phyloP scores from a whole-genome alignment of 2,329 filamentous ascomycete species.

The Podosphaera xanthii region DNA sequence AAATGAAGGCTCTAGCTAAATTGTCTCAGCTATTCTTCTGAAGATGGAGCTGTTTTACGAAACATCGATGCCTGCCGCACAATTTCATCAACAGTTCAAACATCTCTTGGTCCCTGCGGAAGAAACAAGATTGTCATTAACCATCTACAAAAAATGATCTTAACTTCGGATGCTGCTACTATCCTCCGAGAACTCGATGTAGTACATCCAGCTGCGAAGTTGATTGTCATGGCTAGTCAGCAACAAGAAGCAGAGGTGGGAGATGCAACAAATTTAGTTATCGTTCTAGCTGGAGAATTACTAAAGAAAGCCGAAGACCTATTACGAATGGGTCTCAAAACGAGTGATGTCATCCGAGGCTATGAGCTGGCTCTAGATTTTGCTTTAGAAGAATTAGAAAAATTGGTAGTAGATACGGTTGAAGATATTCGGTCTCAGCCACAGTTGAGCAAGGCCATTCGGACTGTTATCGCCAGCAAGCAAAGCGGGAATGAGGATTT shows the following conservation, averaged over 20 bases:
- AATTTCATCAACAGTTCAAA: conserved; percentile 89
- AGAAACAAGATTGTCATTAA: conserved; percentile 99
- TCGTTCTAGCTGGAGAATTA: conserved; percentile 82
- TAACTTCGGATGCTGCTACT: conserved; percentile 92
- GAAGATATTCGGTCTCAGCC: conserved; percentile 57
- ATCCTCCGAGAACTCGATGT: conserved; percentile 96
- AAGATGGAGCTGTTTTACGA: conserved; percentile 94
- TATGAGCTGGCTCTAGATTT: conserved; percentile 89
- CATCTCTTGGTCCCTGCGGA: conserved; percentile 86
- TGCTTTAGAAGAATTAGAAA: conserved; percentile 65
- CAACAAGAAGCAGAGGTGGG: conserved; percentile 99
- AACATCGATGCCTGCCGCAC: conserved; percentile 97
- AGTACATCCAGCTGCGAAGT: conserved; percentile 90
- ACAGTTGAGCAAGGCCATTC: conserved; percentile 84
- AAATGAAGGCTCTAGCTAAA: conserved; percentile 36
- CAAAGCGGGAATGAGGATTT: conserved; percentile 85
- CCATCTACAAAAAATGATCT: conserved; percentile 97
- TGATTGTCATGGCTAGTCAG: conserved; percentile 95
- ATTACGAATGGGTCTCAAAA: conserved; percentile 89
- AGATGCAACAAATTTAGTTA: conserved; percentile 93
- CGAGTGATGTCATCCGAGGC: conserved; percentile 86
- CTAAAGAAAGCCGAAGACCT: conserved; percentile 94
- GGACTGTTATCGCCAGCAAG: conserved; percentile 89
- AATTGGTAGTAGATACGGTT: conserved; percentile 77
- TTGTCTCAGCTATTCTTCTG: conserved; percentile 73